Base-by-base conservation (phyloP, 2,329 filamentous ascomycete species). In the Arthrobotrys sphaeroides region DNA sequence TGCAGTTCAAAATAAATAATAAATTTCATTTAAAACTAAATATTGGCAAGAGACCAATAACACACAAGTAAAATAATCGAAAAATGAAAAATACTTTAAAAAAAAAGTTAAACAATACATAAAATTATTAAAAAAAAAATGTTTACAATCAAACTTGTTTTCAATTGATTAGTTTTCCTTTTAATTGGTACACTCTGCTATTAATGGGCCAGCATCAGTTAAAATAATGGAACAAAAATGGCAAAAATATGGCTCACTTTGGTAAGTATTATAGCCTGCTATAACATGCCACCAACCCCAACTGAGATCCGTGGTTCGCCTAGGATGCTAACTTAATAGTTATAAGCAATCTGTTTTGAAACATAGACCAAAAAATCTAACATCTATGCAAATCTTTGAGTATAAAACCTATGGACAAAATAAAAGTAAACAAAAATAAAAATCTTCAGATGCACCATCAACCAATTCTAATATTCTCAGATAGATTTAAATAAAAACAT, bases 401-500 rank as follows among this genome's bases (percentile, higher is more conserved):
- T 83, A 80, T 82, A 77, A 83, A 84, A 83, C 81, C 80, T 79
- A 78, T 80, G 78, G 79, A 80, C 80, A 80, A 77, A 83, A 83
- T 83, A 80, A 83, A 84, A 82, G 80, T 82, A 78, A 83, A 83
- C 79, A 81, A 79, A 83, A 81, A 81, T 83, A 79, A 81, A 80
- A 83, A 80, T 81, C 79, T 78, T 77, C 73, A 60, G 78, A 81
- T 77, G 80, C 81, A 83, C 80, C 79, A 83, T 83, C 81, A 80
- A 84, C 81, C 81, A 80, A 83, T 83, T 81, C 79, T 82, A 80
- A 83, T 82, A 81, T 83, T 78, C 80, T 83, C 80, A 80, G 81
- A 84, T 83, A 81, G 82, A 83, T 83, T 83, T 83, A 81, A 83
- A 80, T 84, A 84, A 78, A 80, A 83, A 80, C 80, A 83, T 82